Evolutionary conservation across 768 basidiomycete genomes (phyloP), one percentile per base, ranked within the genome.

Genomic region (Basidioascus undulatus): DNA sequence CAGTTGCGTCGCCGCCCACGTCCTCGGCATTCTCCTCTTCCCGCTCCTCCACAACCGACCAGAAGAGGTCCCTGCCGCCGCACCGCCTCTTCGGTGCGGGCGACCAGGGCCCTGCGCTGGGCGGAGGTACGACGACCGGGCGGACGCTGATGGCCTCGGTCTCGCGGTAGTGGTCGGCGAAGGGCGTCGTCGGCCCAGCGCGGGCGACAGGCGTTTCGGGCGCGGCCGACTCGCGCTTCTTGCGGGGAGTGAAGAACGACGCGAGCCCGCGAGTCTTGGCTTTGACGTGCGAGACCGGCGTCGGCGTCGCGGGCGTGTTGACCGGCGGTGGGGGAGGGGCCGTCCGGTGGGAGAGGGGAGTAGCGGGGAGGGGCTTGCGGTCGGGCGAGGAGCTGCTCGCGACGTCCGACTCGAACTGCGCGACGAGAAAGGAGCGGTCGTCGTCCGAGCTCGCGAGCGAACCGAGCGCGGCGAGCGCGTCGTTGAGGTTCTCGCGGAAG

Each of bases 401-500:
- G n/a, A n/a, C n/a, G n/a, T n/a, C n/a, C n/a, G n/a, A n/a, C n/a
- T n/a, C n/a, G n/a, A n/a, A n/a, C n/a, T n/a, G n/a, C n/a, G n/a
- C n/a, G n/a, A n/a, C n/a, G n/a, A n/a, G n/a, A n/a, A n/a, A n/a
- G n/a, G n/a, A n/a, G n/a, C n/a, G n/a, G 10, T 30, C 28, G 28
- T 30, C 28, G 2, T 30, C 15, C 28, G 28, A 15, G 15, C 28
- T 30, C 28, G 28, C 28, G 28, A 30, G 2, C 28, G 28, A 15
- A 12, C 64, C 67, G 35, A 83, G 61, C 34, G 67, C n/a, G n/a
- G n/a, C 76, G 43, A 94, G 62, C 4, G 87, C 87, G 51, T 94
- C 89, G 27, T 74, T 78, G 27, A 92, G 61, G 54, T 86, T 86
- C 59, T 92, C 86, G 4, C 77, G 76, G 57, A 89, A 92, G 15